Base-by-base conservation (phyloP, 805 yeast species). In the Gaillardinia entomophila region DNA sequence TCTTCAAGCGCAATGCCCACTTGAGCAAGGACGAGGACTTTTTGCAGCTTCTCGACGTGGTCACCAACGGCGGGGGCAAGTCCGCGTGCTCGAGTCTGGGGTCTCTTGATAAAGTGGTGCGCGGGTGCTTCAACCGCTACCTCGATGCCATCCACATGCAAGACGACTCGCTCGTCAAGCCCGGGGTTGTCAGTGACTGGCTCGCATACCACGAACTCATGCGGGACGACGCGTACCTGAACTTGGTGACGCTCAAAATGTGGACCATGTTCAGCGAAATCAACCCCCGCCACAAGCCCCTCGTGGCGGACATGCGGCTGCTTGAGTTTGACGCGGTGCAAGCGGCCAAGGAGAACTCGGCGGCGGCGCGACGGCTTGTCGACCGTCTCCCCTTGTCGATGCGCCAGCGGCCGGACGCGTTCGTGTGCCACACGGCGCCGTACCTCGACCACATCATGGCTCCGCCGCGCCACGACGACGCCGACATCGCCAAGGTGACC, bases 111-210 rank as follows among this genome's bases (percentile, higher is more conserved):
- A 81, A 75, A 45, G 75, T 89, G 3, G 53, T 81, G 5, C 67
- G 68, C 36, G 88, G 92, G 1, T 82, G 89, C 49, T 88, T 86
- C 55, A 72, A 79, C 31, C 54, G 66, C 23, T 85, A 79, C 51
- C 75, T 78, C 12, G 71, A 70, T 17, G 68, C 76, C 37, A 77
- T 75, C 19, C 78, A 77, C 48, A 66, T 43, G 23, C 67, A 80
- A 27, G 95, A 85, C 42, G 79, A 75, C 34, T 64, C 77, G 29
- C 56, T 85, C 17, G 42, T 43, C 6, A 80, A 79, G 42, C 82
- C 94, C 0, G 55, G 73, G 11, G 60, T 55, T 16, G 60, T 87
- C 6, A 72, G 83, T 26, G 92, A 85, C 40, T 89, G 95, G 95
- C 50, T 84, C 18, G 71, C 58, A 42, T 84, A 82, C 50, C 73